phyloP scores from a whole-genome alignment of 2,329 filamentous ascomycete genomes.

The Elsinoe perseae region DNA sequence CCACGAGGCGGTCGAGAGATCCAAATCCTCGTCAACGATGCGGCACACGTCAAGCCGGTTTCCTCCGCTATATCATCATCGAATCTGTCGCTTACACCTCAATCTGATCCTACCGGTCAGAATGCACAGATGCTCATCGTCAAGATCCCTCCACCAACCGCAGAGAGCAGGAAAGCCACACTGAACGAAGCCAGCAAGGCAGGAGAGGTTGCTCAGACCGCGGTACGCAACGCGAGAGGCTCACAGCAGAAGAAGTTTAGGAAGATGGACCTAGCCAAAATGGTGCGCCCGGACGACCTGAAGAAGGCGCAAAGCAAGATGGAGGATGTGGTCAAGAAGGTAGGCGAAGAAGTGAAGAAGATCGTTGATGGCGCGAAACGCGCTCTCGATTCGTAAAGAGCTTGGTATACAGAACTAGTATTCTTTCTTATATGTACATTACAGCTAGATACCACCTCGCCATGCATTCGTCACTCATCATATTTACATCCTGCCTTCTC shows the following conservation, averaged over 20 bases:
- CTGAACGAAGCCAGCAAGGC: slow-evolving; percentile 36
- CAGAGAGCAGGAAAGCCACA: slow-evolving; percentile 42
- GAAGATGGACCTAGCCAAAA: slow-evolving; percentile 36
- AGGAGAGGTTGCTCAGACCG: slow-evolving; percentile 36
- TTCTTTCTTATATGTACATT: background rate
- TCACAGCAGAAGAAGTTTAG: slow-evolving; percentile 44
- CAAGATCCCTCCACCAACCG: slow-evolving; percentile 51
- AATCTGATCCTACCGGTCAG: slow-evolving; percentile 41
- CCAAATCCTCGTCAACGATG: slow-evolving; percentile 56
- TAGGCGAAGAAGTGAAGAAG: slow-evolving; percentile 41
- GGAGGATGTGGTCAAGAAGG: slow-evolving; percentile 46
- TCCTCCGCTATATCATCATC: slow-evolving; percentile 46
- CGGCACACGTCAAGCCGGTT: slow-evolving; percentile 46
- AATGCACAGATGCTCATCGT: slow-evolving; percentile 47
- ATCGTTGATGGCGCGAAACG: slow-evolving; percentile 42
- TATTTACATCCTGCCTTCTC: background rate
- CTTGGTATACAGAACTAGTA: background rate
- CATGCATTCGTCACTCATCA: slow-evolving; percentile 9
- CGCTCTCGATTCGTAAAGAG: slow-evolving; percentile 32
- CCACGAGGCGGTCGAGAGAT: slow-evolving; percentile 53
- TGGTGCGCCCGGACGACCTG: slow-evolving; percentile 41
- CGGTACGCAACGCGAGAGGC: slow-evolving; percentile 37
- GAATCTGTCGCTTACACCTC: slow-evolving; percentile 43
- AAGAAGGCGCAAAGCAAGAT: slow-evolving; percentile 42
- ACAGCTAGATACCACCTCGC: slow-evolving; percentile 5